A percentile compares a stretch with the other conserved stretches of the same genome.
Conservation (phyloP, 2,329 filamentous ascomycete species). For the Arthrobotrys megalospora region DNA sequence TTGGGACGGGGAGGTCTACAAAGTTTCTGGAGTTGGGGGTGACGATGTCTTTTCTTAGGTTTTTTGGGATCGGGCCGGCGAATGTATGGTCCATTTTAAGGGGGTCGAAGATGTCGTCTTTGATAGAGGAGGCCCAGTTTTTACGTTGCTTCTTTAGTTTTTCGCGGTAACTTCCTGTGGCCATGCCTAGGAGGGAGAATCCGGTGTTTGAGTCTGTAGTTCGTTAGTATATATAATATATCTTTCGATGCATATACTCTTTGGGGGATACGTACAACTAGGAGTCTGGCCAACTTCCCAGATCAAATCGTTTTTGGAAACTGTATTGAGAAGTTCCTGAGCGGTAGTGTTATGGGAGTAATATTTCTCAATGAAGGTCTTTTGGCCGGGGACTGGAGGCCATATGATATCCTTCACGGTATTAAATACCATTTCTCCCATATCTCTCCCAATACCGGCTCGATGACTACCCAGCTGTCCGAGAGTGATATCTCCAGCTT, state of each 20-base stretch:
- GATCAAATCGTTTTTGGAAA: constrained; percentile 26
- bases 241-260: not conserved
- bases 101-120: constrained; percentile 47
- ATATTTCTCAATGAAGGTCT: constrained; percentile 25
- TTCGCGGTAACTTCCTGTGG: constrained; percentile 42
- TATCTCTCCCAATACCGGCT: constrained; percentile 44
- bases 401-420: constrained; percentile 32
- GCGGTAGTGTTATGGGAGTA: constrained; percentile 39
- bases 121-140: constrained; percentile 28
- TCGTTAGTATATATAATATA: not conserved
- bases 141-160: constrained; percentile 29
- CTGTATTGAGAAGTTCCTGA: constrained; percentile 11
- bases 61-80: constrained; percentile 37
- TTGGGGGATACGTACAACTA: constrained; percentile 39
- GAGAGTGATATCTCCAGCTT: constrained; percentile 47
- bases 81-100: constrained; percentile 46
- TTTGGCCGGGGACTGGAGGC: constrained; percentile 18
- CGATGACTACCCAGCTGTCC: constrained; percentile 50
- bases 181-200: constrained; percentile 48
- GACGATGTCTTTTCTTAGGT: constrained; percentile 39
- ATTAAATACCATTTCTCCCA: constrained; percentile 41
- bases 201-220: constrained; percentile 50
- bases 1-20: constrained; percentile 41
- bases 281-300: constrained; percentile 49
- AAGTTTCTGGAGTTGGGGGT: constrained; percentile 31